phyloP scores from a whole-genome alignment of 1,139 yeast genomes.

The Sugiyamaella paludigena region DNA sequence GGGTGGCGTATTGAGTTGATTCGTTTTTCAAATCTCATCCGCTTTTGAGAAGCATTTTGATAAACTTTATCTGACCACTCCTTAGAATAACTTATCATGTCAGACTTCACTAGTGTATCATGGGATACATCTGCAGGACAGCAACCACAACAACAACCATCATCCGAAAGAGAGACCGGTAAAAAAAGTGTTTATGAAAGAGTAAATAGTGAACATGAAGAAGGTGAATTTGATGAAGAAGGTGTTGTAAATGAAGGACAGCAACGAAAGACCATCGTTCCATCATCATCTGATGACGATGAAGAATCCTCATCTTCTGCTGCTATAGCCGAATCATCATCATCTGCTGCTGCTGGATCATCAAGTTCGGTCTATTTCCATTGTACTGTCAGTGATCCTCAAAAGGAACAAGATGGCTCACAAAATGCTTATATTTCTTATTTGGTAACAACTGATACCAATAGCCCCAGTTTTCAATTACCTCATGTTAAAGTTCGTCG shows the following conservation, averaged over 20 bases:
- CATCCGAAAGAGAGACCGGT: neutral
- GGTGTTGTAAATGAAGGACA: too few species aligned
- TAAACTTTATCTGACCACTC: too few species aligned
- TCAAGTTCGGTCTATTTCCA: slow-evolving; percentile 22
- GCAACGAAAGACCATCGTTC: too few species aligned
- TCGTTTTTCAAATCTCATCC: too few species aligned
- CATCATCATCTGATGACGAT: neutral
- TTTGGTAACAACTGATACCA: slow-evolving; percentile 61
- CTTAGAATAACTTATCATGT: neutral
- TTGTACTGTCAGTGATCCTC: slow-evolving; percentile 62
- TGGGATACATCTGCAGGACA: slow-evolving; percentile 2
- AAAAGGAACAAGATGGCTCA: slow-evolving; percentile 68
- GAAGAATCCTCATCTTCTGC: neutral
- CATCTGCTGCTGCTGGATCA: slow-evolving; percentile 1
- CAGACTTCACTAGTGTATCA: slow-evolving; percentile 3
- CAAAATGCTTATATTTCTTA: slow-evolving; percentile 82
- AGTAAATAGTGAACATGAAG: too few species aligned
- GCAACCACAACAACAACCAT: neutral
- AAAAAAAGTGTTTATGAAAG: too few species aligned
- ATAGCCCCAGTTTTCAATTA: slow-evolving; percentile 46
- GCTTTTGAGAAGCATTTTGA: too few species aligned
- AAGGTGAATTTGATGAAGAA: too few species aligned
- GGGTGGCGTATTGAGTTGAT: too few species aligned
- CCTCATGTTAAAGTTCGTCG: slow-evolving; percentile 60
- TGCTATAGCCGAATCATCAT: neutral